These are phyloP conservation scores for Prunus fruticosa DNA, from an alignment of 306 rosid species.

Conservation along the genomic window DNA sequence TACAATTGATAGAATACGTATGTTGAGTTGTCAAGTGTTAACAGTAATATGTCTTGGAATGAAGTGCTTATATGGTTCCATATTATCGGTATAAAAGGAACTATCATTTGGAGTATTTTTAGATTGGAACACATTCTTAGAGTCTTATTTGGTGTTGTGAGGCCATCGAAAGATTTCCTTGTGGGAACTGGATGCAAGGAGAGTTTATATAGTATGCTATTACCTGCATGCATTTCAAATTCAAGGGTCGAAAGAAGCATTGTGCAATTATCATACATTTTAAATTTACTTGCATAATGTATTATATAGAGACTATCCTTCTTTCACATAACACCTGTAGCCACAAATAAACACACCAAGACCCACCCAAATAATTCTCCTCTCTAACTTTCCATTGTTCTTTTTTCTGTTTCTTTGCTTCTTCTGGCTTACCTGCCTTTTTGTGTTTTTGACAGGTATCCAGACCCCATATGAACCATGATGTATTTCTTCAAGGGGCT, in stretches of 20 bases:
- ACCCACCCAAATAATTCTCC: neutral
- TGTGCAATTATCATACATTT: neutral
- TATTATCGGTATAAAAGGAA: neutral
- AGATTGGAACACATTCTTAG: neutral
- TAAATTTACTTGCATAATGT: neutral
- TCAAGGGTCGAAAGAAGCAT: neutral
- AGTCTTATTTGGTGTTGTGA: neutral
- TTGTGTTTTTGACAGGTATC: conserved; percentile 51
- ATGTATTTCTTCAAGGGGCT: conserved; percentile 70
- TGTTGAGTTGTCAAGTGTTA: neutral
- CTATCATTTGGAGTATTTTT: neutral
- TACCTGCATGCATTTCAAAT: neutral
- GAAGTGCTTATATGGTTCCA: neutral
- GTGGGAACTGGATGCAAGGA: neutral
- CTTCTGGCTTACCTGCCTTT: neutral
- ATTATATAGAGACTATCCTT: neutral
- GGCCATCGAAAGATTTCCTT: neutral
- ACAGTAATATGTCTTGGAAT: neutral
- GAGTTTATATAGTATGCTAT: neutral
- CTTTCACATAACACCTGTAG: neutral
- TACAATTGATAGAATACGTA: neutral
- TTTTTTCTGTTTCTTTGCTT: conserved; percentile 8
- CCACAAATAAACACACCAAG: neutral
- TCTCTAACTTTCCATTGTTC: neutral
- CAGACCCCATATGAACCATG: conserved; percentile 69